Evolutionary conservation across 2,329 filamentous ascomycete species (phyloP).

Genomic region (Lachnellula arida): DNA sequence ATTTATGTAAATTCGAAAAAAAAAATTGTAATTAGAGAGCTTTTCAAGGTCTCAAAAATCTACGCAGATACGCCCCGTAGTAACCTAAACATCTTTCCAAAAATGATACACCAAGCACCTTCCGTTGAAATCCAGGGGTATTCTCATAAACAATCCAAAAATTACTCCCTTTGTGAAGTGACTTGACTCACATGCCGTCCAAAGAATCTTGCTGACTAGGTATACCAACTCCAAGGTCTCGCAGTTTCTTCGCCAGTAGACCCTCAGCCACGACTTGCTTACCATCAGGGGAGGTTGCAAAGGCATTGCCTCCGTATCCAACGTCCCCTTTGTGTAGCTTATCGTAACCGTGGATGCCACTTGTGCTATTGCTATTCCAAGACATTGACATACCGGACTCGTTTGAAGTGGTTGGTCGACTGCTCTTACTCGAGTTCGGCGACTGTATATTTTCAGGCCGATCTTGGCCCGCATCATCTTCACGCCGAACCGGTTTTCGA

Average conservation of each 20-base stretch:
- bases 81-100: background rate
- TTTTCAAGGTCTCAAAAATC: background rate
- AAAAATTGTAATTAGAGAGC: background rate
- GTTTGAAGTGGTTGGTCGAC: slow-evolving; percentile 31
- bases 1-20: background rate
- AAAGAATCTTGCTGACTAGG: slow-evolving; percentile 15
- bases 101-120: slow-evolving; percentile 5
- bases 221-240: slow-evolving; percentile 38
- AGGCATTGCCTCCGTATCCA: slow-evolving; percentile 56
- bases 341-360: slow-evolving; percentile 46
- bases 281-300: slow-evolving; percentile 36
- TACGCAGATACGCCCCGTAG: background rate
- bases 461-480: slow-evolving; percentile 8
- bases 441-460: slow-evolving; percentile 29
- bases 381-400: slow-evolving; percentile 26
- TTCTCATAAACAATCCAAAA: slow-evolving; percentile 17
- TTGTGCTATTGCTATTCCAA: slow-evolving; percentile 20
- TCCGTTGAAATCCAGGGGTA: slow-evolving; percentile 20
- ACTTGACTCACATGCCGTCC: slow-evolving; percentile 19
- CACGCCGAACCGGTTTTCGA: slow-evolving; percentile 14
- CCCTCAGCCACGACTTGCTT: slow-evolving; percentile 52
- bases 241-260: slow-evolving; percentile 64
- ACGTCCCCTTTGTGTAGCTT: slow-evolving; percentile 64
- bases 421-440: slow-evolving; percentile 30
- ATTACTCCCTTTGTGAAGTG: slow-evolving; percentile 17